Conservation (phyloP, 139 green algal species). For the Diplosphaera chodatii region DNA sequence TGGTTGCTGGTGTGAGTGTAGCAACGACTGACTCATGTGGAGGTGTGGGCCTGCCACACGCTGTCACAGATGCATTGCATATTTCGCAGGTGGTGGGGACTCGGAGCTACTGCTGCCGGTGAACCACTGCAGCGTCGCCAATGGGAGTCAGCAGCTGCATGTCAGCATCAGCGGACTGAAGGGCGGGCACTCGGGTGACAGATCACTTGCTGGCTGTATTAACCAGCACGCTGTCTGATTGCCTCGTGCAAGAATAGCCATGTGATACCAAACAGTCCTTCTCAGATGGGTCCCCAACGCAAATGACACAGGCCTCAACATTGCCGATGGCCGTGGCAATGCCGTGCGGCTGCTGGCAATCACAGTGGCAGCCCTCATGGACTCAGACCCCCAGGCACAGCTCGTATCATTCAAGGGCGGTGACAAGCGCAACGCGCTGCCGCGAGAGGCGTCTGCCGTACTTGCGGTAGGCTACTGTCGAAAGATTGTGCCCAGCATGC, state of each 20-base stretch:
- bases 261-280: background rate
- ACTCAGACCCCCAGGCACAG: constrained; percentile 4
- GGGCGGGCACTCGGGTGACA: constrained; percentile 51
- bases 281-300: background rate
- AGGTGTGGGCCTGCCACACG: no score
- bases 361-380: constrained; percentile 12
- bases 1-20: no score
- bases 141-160: background rate
- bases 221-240: no score
- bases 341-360: constrained; percentile 30
- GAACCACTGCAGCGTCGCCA: constrained; percentile 7
- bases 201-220: no score
- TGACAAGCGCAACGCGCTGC: constrained; percentile 76
- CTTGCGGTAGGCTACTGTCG: no score
- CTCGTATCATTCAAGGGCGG: constrained; percentile 38
- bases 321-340: constrained; percentile 48
- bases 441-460: constrained; percentile 36
- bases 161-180: constrained; percentile 37
- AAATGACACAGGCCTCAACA: constrained; percentile 29
- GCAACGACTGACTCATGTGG: no score
- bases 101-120: constrained; percentile 36
- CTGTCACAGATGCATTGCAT: background rate
- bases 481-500: no score
- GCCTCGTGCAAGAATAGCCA: no score
- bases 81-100: constrained; percentile 50